Conservation (phyloP, 257 asterid genomes). For the Nicotiana paniculata region DNA sequence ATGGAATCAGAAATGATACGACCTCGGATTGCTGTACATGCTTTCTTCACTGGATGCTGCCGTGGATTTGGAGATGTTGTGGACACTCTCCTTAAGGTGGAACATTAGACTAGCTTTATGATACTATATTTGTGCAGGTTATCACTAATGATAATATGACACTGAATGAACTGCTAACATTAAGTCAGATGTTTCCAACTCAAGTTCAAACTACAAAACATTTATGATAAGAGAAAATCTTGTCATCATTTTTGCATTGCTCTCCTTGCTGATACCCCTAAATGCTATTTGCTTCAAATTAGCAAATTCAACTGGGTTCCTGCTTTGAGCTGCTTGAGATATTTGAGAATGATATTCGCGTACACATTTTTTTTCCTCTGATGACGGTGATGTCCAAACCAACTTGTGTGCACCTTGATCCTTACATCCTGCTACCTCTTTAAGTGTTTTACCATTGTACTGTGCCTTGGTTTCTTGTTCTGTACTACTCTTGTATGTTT, state of each 20-base stretch:
- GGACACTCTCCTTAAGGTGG: conserved; percentile 56
- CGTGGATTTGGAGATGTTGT: conserved; percentile 63
- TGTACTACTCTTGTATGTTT: neutral
- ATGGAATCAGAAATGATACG: conserved; percentile 72
- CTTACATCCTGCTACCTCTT: neutral
- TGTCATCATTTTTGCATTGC: neutral
- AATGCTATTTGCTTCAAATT: neutral
- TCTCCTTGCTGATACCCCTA: neutral
- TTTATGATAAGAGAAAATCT: neutral
- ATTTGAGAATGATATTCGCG: neutral
- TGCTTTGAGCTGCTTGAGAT: neutral
- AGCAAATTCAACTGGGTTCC: neutral
- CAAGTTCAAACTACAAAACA: neutral
- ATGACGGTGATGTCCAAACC: too few species aligned
- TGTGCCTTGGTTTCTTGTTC: neutral
- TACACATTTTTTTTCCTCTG: too few species aligned
- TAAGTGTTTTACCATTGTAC: neutral
- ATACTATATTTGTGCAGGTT: neutral
- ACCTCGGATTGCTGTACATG: conserved; percentile 59
- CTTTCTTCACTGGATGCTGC: conserved; percentile 68
- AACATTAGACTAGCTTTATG: neutral
- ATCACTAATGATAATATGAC: neutral
- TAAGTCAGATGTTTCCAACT: neutral
- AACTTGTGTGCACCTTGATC: too few species aligned
- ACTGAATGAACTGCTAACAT: neutral